Base-by-base conservation (phyloP, 2,329 filamentous ascomycete species). In the Cladosporium colombiae region DNA sequence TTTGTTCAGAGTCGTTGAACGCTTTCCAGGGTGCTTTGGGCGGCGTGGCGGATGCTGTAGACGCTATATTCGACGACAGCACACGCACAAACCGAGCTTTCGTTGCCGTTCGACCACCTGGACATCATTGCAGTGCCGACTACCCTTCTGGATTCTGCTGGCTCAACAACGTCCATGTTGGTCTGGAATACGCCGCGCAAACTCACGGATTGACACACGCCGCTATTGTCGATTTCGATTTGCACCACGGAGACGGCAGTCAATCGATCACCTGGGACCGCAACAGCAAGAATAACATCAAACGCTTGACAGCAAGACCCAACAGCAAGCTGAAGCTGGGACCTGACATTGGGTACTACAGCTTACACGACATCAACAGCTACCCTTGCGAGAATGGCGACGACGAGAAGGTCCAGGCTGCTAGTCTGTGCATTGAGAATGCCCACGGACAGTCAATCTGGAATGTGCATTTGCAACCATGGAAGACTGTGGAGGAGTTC, bases 101-200 rank as follows among this genome's bases (percentile, higher is more conserved):
- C 76, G 92, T 98, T 59, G 93, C 91, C 31, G 91, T 98, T 59
- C 88, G 95, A 35, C 95, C 95, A 5, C 95, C 95, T 0, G 95
- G 95, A 0, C 95, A 99, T 76, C 95, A 99, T 75, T 99, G 95
- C 79, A 97, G 94, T 2, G 88, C 92, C 4, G 87, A 90, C 59
- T 89, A 90, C 72, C 95, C 95, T 0, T 97, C 94, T 2, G 95
- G 95, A 0, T 99, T 99, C 76, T 99, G 95, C 80, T 99, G 95
- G 94, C 81, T 99, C 60, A 99, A 99, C 78, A 99, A 99, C 75
- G 93, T 99, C 0, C 94, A 98, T 75, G 92, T 99, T 25, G 95
- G 94, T 0, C 97, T 99, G 70, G 91, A 96, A 77, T 91, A 99
- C 77, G 94, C 89, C 13, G 89, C 92, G 23, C 87, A 94, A 68